Evolutionary conservation across 768 basidiomycete genomes (phyloP).

Genomic region (Pholiota microspora): DNA sequence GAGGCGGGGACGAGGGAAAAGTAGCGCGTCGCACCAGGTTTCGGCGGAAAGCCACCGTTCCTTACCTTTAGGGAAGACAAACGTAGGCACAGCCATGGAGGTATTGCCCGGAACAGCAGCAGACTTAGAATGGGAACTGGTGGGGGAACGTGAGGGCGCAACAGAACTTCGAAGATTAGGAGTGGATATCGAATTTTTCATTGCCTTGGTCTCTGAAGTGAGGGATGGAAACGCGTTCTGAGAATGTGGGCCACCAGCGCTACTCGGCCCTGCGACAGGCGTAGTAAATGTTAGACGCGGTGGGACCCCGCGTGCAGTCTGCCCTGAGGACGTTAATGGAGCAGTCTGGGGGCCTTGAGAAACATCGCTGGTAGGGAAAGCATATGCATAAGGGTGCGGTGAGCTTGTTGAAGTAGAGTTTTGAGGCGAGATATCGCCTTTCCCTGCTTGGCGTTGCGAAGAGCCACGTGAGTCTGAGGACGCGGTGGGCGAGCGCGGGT

Average conservation of each 20-base stretch:
- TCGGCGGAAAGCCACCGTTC: constrained; percentile 73
- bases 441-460: constrained; percentile 2
- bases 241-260: constrained; percentile 17
- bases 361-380: constrained; percentile 14
- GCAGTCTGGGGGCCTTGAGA: constrained; percentile 11
- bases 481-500: constrained; percentile 4
- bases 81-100: constrained; percentile 12
- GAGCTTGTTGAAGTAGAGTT: constrained; percentile 26
- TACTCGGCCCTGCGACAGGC: constrained; percentile 7
- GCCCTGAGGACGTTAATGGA: constrained; percentile 15
- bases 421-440: constrained; percentile 17
- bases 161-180: constrained; percentile 50
- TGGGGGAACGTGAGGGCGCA: background rate
- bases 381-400: constrained; percentile 38
- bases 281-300: constrained; percentile 27
- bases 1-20: constrained; percentile 76
- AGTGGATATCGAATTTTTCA: constrained; percentile 62
- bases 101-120: background rate
- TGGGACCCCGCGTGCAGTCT: constrained; percentile 9
- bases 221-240: constrained; percentile 17
- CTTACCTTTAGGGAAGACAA: constrained; percentile 36
- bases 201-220: constrained; percentile 19
- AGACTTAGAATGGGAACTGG: background rate
- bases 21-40: constrained; percentile 78
- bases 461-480: constrained; percentile 12